Conservation (phyloP, 1,284 basidiomycete genomes). For the Sutorius eximius region DNA sequence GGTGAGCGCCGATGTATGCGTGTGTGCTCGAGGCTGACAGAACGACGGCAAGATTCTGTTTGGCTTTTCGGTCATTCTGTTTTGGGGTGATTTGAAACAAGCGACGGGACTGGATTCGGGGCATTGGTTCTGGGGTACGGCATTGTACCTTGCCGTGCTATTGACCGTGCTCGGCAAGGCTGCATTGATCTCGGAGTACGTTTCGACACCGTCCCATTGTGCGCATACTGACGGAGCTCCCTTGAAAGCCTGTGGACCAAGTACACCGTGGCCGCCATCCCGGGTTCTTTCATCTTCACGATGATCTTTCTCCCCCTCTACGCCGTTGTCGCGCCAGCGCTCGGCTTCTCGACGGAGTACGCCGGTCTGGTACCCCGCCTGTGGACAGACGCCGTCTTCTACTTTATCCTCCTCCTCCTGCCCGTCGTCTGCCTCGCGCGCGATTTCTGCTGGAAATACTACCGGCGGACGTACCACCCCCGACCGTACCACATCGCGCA, state of each 20-base stretch:
- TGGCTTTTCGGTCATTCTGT: slow-evolving; percentile 86
- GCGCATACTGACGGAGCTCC: background rate
- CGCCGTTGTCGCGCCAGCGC: slow-evolving; percentile 82
- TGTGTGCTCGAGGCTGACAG: background rate
- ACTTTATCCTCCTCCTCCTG: slow-evolving; percentile 86
- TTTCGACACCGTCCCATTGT: background rate
- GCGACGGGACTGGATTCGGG: slow-evolving; percentile 81
- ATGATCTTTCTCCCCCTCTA: slow-evolving; percentile 94
- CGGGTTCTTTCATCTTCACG: slow-evolving; percentile 94
- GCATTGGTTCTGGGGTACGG: slow-evolving; percentile 99
- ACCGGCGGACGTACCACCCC: slow-evolving; percentile 88
- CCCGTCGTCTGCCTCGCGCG: slow-evolving; percentile 87
- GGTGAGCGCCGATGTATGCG: slow-evolving; percentile 46
- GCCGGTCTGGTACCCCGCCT: slow-evolving; percentile 82
- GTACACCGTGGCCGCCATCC: slow-evolving; percentile 95
- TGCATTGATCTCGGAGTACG: slow-evolving; percentile 94
- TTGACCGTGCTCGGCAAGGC: slow-evolving; percentile 97
- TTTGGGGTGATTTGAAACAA: slow-evolving; percentile 89
- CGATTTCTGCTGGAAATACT: slow-evolving; percentile 97
- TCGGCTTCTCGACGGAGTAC: slow-evolving; percentile 92
- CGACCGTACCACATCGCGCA: slow-evolving; percentile 96
- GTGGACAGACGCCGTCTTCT: slow-evolving; percentile 87
- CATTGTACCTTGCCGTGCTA: slow-evolving; percentile 88
- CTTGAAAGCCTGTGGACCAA: slow-evolving; percentile 91
- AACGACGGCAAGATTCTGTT: slow-evolving; percentile 71